Conservation (phyloP, 768 basidiomycete species). For the Leccinellum luteum region DNA sequence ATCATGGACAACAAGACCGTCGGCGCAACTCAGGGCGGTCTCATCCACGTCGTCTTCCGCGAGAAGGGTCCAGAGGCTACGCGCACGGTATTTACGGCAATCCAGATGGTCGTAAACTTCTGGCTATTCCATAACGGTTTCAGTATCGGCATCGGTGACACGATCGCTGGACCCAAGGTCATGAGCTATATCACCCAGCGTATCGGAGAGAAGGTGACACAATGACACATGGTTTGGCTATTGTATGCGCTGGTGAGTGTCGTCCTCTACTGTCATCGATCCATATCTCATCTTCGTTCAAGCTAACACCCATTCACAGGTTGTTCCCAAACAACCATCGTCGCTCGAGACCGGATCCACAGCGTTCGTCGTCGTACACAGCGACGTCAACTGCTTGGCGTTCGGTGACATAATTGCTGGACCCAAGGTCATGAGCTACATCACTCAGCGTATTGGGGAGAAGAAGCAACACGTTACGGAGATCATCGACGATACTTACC, state of each 20-base stretch:
- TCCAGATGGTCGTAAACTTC: slow-evolving; percentile 95
- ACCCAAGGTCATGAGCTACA: slow-evolving; percentile 78
- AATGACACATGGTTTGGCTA: no score
- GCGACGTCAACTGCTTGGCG: slow-evolving; percentile 5
- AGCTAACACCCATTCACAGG: slow-evolving; percentile 26
- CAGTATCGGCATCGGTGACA: slow-evolving; percentile 98
- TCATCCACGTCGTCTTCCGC: slow-evolving; percentile 95
- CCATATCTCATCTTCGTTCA: no score
- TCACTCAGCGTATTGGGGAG: slow-evolving; percentile 76
- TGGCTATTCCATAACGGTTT: slow-evolving; percentile 99
- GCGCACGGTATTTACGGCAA: slow-evolving; percentile 86
- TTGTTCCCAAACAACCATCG: slow-evolving; percentile 34
- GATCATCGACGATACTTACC: slow-evolving; percentile 79
- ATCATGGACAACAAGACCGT: slow-evolving; percentile 98
- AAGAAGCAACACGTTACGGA: slow-evolving; percentile 75
- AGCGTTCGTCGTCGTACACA: slow-evolving; percentile 12
- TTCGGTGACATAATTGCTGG: slow-evolving; percentile 95
- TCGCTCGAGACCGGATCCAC: slow-evolving; percentile 19
- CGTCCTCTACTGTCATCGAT: no score
- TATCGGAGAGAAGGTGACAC: slow-evolving; percentile 56
- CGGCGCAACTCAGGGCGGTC: slow-evolving; percentile 89
- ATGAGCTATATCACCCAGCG: slow-evolving; percentile 84
- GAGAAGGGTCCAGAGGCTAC: slow-evolving; percentile 97
- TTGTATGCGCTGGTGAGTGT: no score
- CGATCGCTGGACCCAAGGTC: slow-evolving; percentile 81